phyloP scores from a whole-genome alignment of 2,329 filamentous ascomycete species.

The Claviceps arundinis region DNA sequence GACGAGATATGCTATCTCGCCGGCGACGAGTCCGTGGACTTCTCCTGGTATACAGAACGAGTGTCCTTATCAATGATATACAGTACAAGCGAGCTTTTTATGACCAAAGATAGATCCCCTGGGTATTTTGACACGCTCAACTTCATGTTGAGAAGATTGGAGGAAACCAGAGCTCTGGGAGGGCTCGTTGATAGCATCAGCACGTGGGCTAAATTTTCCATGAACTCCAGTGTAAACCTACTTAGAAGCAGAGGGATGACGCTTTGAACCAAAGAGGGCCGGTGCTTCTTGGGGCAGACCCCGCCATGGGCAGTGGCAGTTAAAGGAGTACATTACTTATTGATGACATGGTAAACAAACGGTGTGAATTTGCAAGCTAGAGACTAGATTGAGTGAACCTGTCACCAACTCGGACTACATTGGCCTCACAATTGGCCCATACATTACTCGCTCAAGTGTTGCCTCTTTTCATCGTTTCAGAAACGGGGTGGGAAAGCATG shows the following conservation, averaged over 20 bases:
- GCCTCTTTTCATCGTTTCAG: not conserved
- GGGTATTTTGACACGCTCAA: conserved; percentile 64
- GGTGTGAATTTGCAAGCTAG: too few relatives aligned
- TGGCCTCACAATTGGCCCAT: not conserved
- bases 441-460: not conserved
- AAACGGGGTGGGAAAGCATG: not conserved
- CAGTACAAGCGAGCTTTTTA: conserved; percentile 75
- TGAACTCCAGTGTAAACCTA: conserved; percentile 63
- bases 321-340: not conserved
- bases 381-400: not conserved
- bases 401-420: not conserved
- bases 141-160: conserved; percentile 65
- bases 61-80: conserved; percentile 43
- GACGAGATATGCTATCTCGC: conserved; percentile 88
- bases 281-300: not conserved
- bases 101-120: conserved; percentile 73
- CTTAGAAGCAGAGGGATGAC: conserved; percentile 77
- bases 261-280: conserved; percentile 36
- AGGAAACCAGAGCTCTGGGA: conserved; percentile 53
- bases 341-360: not conserved
- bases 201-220: conserved; percentile 74
- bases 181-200: conserved; percentile 49
- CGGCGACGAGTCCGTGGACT: conserved; percentile 69
- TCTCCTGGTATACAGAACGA: conserved; percentile 68
- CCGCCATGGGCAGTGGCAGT: not conserved